Conservation (phyloP, 805 yeast species). For the Yamadazyma phyllophila region DNA sequence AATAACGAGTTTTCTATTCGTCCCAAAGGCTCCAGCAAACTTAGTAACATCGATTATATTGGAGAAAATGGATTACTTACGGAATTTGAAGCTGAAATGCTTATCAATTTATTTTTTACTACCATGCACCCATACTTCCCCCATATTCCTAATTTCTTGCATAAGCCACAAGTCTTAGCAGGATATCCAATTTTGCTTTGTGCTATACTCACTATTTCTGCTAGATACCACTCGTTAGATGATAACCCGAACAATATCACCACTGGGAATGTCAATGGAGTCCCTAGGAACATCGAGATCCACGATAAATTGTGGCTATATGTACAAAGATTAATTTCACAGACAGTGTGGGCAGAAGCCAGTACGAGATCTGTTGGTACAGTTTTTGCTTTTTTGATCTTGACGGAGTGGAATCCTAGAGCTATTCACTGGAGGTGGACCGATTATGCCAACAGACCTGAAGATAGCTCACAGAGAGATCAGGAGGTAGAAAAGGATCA, state of each 20-base stretch:
- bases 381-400: slow-evolving; percentile 74
- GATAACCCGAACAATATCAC: slow-evolving; percentile 35
- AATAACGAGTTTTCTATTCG: slow-evolving; percentile 33
- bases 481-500: background rate
- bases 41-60: slow-evolving; percentile 65
- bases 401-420: slow-evolving; percentile 95
- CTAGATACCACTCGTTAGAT: slow-evolving; percentile 68
- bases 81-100: slow-evolving; percentile 56
- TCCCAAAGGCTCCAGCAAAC: slow-evolving; percentile 45
- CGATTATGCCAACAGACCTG: slow-evolving; percentile 72
- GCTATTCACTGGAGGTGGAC: slow-evolving; percentile 88
- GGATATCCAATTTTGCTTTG: slow-evolving; percentile 80
- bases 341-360: slow-evolving; percentile 93
- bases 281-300: slow-evolving; percentile 53
- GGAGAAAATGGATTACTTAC: slow-evolving; percentile 52
- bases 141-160: slow-evolving; percentile 72
- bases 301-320: slow-evolving; percentile 84
- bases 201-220: slow-evolving; percentile 74
- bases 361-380: slow-evolving; percentile 86
- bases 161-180: slow-evolving; percentile 61
- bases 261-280: slow-evolving; percentile 23
- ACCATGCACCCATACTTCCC: slow-evolving; percentile 92
- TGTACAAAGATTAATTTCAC: slow-evolving; percentile 76
- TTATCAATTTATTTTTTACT: slow-evolving; percentile 62
- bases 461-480: slow-evolving; percentile 24